Percentiles rank a stretch among this genome's conserved stretches.
Evolutionary conservation across 352 stramenopile genomes (phyloP).

Genomic region (Globisporangium nunn): DNA sequence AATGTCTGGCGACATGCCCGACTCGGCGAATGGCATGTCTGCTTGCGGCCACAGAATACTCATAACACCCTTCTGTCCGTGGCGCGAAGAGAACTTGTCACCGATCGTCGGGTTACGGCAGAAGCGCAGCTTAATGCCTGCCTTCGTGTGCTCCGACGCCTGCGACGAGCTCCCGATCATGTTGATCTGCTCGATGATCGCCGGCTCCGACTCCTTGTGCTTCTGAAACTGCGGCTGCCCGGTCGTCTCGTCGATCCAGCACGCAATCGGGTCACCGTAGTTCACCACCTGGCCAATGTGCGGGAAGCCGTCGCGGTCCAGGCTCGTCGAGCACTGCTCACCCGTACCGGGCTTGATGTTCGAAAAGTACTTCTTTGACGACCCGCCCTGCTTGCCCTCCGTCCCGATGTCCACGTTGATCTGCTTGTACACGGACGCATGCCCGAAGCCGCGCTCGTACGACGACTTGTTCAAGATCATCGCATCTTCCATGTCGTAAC

Average conservation of each 20-base stretch:
- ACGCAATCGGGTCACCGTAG: conserved; percentile 94
- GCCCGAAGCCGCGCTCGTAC: conserved; percentile 97
- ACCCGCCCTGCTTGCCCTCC: conserved; percentile 59
- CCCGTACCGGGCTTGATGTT: conserved; percentile 81
- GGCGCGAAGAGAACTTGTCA: conserved; percentile 99
- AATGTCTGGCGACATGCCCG: conserved; percentile 97
- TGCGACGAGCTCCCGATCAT: conserved; percentile 70
- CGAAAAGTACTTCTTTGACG: conserved; percentile 87
- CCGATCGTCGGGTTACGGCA: conserved; percentile 98
- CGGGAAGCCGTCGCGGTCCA: conserved; percentile 96
- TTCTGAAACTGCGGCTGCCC: conserved; percentile 88
- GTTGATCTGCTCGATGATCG: conserved; percentile 95
- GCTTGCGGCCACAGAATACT: conserved; percentile 98
- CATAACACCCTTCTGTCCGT: conserved; percentile 99
- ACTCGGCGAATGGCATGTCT: conserved; percentile 99
- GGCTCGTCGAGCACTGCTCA: conserved; percentile 61
- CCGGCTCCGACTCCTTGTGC: conserved; percentile 97
- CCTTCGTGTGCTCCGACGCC: conserved; percentile 79
- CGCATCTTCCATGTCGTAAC: conserved; percentile 97
- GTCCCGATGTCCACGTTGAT: conserved; percentile 89
- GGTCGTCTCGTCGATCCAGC: conserved; percentile 94
- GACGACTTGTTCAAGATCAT: conserved; percentile 99
- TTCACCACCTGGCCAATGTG: conserved; percentile 93
- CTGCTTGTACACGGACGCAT: conserved; percentile 99
- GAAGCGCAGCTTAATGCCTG: conserved; percentile 96